Conservation (phyloP, 768 basidiomycete species). For the Tulasnella sp. region DNA sequence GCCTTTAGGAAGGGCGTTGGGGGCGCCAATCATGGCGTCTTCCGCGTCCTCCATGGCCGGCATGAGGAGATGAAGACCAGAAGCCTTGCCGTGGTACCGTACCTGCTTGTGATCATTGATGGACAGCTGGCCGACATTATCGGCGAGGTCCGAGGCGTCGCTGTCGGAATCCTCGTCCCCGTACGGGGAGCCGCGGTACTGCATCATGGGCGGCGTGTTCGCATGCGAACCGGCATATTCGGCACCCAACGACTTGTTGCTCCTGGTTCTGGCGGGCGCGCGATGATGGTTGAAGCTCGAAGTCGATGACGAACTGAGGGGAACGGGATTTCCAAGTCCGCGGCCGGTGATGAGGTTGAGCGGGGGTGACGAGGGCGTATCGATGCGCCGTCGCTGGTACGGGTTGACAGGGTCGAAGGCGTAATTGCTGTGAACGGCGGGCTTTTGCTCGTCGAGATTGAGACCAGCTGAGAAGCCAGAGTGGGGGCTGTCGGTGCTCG, state of each 20-base stretch:
- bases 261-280: not conserved
- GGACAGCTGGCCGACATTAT: constrained; percentile 80
- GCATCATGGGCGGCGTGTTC: not conserved
- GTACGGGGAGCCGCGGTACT: not conserved
- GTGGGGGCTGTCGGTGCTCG: not conserved
- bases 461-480: not conserved
- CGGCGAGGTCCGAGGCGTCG: constrained; percentile 45
- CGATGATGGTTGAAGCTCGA: not conserved
- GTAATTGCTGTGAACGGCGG: constrained; percentile 9
- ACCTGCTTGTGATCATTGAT: constrained; percentile 84
- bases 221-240: not conserved
- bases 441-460: constrained; percentile 6
- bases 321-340: constrained; percentile 12
- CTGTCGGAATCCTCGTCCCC: constrained; percentile 29
- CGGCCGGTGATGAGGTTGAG: constrained; percentile 6
- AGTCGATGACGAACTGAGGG: constrained; percentile 2
- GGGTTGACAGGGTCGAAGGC: constrained; percentile 30
- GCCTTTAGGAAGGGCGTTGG: not conserved
- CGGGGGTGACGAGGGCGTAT: constrained; percentile 19
- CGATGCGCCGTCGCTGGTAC: constrained; percentile 33
- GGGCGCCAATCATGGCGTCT: not conserved
- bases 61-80: constrained; percentile 66
- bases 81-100: constrained; percentile 81
- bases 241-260: not conserved
- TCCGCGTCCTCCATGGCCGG: constrained; percentile 23